Percentiles rank a stretch among this genome's conserved stretches.
phyloP scores from a whole-genome alignment of 2,329 filamentous ascomycete genomes.

The Trichoderma sp. region DNA sequence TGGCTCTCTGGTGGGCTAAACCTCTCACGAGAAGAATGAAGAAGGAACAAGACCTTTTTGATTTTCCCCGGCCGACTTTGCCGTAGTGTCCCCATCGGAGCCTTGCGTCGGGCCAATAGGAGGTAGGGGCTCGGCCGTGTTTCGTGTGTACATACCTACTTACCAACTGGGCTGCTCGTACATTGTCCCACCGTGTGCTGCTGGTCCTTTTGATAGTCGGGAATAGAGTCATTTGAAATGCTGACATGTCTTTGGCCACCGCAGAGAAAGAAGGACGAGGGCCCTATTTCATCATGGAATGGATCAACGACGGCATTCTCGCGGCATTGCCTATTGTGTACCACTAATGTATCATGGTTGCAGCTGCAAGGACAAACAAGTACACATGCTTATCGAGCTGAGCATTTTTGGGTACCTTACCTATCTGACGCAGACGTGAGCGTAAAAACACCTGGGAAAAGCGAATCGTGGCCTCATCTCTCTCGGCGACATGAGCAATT shows the following conservation, averaged over 20 bases:
- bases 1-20: conserved; percentile 27
- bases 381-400: too few relatives aligned
- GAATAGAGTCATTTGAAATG: too few relatives aligned
- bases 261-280: conserved; percentile 2
- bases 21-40: conserved; percentile 14
- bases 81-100: conserved; percentile 15
- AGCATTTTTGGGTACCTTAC: neutral
- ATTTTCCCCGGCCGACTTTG: conserved; percentile 27
- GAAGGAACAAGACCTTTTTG: conserved; percentile 1
- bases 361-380: neutral
- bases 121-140: neutral
- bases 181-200: neutral
- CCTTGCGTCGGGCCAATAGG: neutral
- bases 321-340: neutral
- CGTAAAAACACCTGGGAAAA: neutral
- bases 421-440: neutral
- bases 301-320: neutral
- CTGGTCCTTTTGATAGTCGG: neutral
- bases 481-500: conserved; percentile 18
- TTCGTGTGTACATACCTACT: neutral
- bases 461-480: neutral
- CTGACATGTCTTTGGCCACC: too few relatives aligned
- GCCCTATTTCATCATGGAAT: neutral
- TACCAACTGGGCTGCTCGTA: too few relatives aligned
- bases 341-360: neutral